Evolutionary conservation across 768 basidiomycete species (phyloP).

Genomic region (Gyrodon lividus): DNA sequence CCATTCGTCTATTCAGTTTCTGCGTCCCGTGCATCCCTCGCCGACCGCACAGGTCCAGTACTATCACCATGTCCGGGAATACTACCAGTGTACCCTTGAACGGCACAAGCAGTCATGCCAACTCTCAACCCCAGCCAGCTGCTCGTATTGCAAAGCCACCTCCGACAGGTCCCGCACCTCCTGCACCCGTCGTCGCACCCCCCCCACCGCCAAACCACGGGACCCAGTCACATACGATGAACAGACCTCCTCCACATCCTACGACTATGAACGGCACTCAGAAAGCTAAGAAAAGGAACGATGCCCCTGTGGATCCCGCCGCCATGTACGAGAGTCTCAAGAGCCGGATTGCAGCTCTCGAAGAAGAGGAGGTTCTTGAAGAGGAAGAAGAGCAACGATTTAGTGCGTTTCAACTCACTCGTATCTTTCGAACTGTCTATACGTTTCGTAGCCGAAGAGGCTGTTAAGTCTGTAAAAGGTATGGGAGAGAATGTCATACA

Average conservation of each 20-base stretch:
- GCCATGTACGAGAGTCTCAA: conserved; percentile 87
- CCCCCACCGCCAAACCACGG: conserved; percentile 51
- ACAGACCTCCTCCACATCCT: conserved; percentile 34
- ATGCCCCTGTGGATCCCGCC: conserved; percentile 71
- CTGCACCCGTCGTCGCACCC: conserved; percentile 57
- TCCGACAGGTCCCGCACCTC: conserved; percentile 59
- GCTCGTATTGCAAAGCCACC: conserved; percentile 47
- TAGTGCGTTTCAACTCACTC: conserved; percentile 45
- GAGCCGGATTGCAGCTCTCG: conserved; percentile 84
- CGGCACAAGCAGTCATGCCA: conserved; percentile 37
- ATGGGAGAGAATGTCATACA: conserved; percentile 82
- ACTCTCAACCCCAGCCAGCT: conserved; percentile 11
- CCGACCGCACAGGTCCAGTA: conserved; percentile 21
- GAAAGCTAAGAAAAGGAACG: conserved; percentile 72
- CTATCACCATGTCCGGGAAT: conserved; percentile 24
- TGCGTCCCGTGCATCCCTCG: conserved; percentile 30
- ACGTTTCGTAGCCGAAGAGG: conserved; percentile 69
- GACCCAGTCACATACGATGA: conserved; percentile 33
- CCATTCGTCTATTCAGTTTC: conserved; percentile 25
- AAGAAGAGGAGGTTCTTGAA: conserved; percentile 83
- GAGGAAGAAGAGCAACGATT: conserved; percentile 84
- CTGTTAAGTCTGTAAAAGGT: conserved; percentile 80
- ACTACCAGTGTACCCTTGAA: conserved; percentile 47
- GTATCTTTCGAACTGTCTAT: conserved; percentile 5
- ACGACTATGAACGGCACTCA: conserved; percentile 30